Percentiles rank a stretch among this genome's conserved stretches.
phyloP scores from a whole-genome alignment of 352 stramenopile species.

The Globisporangium mamillatum region DNA sequence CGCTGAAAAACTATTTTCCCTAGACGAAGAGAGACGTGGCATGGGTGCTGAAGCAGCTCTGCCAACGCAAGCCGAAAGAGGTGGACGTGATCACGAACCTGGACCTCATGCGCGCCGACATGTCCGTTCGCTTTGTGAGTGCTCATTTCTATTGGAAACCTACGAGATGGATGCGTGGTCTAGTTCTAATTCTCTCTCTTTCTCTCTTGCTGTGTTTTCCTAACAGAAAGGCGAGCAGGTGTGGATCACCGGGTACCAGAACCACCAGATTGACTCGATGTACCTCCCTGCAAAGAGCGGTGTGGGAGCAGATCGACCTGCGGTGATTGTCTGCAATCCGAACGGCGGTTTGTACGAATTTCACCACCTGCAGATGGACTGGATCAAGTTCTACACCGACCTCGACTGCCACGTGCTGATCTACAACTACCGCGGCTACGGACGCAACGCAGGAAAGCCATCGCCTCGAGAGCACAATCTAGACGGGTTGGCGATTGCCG shows the following conservation, averaged over 20 bases:
- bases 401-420: slow-evolving; percentile 76
- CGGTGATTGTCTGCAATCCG: slow-evolving; percentile 81
- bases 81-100: slow-evolving; percentile 69
- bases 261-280: slow-evolving; percentile 79
- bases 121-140: slow-evolving; percentile 74
- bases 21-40: slow-evolving; percentile 30
- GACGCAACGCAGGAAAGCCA: slow-evolving; percentile 58
- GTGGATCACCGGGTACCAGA: slow-evolving; percentile 62
- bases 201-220: background rate
- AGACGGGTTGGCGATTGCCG: slow-evolving; percentile 70
- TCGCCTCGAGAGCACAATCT: slow-evolving; percentile 61
- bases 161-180: background rate
- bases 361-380: slow-evolving; percentile 88
- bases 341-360: slow-evolving; percentile 87
- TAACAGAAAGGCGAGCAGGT: slow-evolving; percentile 73
- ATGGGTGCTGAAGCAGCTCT: slow-evolving; percentile 61
- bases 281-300: slow-evolving; percentile 53
- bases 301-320: slow-evolving; percentile 33
- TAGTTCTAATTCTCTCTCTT: background rate
- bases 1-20: too few relatives aligned
- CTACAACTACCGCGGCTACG: slow-evolving; percentile 88
- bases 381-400: slow-evolving; percentile 86
- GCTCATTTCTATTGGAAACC: background rate
- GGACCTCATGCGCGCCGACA: slow-evolving; percentile 79
- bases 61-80: slow-evolving; percentile 33